These are phyloP conservation scores for Hondaea fermentalgiana DNA, from an alignment of 108 stramenopile genomes.

Conservation along the genomic window DNA sequence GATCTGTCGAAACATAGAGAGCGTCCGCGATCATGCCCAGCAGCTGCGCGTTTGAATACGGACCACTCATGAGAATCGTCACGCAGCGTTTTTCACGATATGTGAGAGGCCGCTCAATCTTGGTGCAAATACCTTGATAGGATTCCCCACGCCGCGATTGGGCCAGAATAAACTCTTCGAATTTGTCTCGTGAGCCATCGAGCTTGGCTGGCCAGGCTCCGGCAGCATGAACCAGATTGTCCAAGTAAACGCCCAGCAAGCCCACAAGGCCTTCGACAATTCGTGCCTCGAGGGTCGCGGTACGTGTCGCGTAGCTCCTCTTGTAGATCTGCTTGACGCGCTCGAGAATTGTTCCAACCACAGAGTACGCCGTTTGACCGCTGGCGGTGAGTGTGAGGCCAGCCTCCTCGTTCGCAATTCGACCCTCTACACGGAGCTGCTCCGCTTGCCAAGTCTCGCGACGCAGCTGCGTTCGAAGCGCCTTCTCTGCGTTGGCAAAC, in stretches of 20 bases:
- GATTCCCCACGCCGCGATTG: background rate
- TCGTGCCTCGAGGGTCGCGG: background rate
- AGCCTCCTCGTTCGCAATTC: background rate
- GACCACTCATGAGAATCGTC: background rate
- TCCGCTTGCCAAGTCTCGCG: background rate
- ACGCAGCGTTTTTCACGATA: background rate
- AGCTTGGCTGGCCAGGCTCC: background rate
- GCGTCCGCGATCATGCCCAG: constrained; percentile 10
- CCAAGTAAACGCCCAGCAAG: background rate
- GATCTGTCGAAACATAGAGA: background rate
- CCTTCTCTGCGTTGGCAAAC: background rate
- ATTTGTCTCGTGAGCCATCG: background rate
- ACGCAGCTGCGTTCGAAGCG: background rate
- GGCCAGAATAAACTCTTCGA: background rate
- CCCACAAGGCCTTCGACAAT: background rate
- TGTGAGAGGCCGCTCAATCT: background rate
- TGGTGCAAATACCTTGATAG: background rate
- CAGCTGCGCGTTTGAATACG: background rate
- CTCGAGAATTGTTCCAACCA: background rate
- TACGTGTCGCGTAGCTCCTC: background rate
- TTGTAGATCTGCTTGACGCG: background rate
- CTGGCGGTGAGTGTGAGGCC: background rate
- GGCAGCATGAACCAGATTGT: background rate
- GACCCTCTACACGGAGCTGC: background rate
- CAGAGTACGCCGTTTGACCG: background rate